Base-by-base conservation (phyloP, 1,284 basidiomycete species). In the Kwoniella shivajii region DNA sequence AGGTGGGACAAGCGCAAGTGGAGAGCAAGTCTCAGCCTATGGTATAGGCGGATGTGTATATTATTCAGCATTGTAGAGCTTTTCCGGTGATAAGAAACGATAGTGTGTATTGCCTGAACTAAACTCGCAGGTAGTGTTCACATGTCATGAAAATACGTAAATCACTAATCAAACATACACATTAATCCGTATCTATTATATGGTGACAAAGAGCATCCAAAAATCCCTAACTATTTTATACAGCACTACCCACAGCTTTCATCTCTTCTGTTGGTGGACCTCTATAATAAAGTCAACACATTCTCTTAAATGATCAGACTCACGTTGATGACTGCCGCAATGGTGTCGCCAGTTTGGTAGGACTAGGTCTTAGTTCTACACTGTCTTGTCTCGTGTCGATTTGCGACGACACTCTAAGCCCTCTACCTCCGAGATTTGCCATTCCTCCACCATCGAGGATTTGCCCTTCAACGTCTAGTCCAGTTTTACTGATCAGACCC, bases 381-480 rank as follows among this genome's bases (percentile, higher is more conserved):
- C 55, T 54, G 18, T 33, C 43, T 27, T 47, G 38, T 30, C 50
- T 51, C 18, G 38, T 33, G 38, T 59, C 57, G 16, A 24, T 6
- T 6, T 59, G 33, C 37, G 60, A 36, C 9, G 44, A 52, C 6
- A 39, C 51, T 22, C 50, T 43, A 47, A 63, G 57, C 9, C 66
- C 73, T 46, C 72, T 52, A 3, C 65, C 66, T 1, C 68, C 65
- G 34, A 75, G 42, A 29, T 72, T 70, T 5, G 71, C 74, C 59
- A 78, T 66, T 1, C 78, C 78, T 2, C 78, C 78, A 13, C 77
- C 78, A 52, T 79, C 73, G 41, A 76, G 65, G 11, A 79, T 78
- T 44, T 76, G 73, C 7, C 60, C 72, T 60, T 79, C 78, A 22
- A 79, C 74, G 53, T 77, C 73, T 38, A 74, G 34, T 2, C 76